phyloP scores from a whole-genome alignment of 1,284 basidiomycete genomes.

The Stereum hirsutum region DNA sequence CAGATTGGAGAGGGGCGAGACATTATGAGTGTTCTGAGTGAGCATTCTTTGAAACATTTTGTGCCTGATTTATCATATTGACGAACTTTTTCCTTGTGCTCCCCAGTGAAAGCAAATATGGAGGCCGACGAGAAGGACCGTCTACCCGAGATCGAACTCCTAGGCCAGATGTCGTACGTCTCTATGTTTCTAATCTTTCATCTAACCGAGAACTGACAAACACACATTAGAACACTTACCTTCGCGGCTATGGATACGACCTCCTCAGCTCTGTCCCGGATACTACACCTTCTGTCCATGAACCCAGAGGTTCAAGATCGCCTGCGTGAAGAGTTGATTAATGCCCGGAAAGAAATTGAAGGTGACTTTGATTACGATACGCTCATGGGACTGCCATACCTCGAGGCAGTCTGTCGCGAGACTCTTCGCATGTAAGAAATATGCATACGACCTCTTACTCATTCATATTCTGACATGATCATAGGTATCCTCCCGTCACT shows the following conservation, averaged over 20 bases:
- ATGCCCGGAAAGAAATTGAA: conserved; percentile 4
- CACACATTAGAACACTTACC: conserved; percentile 3
- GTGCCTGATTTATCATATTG: too few species aligned
- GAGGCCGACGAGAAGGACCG: conserved; percentile 7
- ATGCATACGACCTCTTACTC: not conserved
- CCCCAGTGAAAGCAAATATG: conserved; percentile 11
- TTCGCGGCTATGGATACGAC: conserved; percentile 14
- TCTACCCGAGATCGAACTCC: conserved; percentile 4
- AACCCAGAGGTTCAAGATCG: conserved; percentile 12
- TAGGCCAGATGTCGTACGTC: conserved; percentile 10
- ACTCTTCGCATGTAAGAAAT: conserved; percentile 13
- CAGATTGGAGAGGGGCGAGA: conserved; percentile 31
- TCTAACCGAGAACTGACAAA: too few species aligned
- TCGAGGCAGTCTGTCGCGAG: conserved; percentile 20
- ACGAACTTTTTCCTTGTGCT: too few species aligned
- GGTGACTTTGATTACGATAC: conserved; percentile 5
- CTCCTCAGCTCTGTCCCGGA: conserved; percentile 10
- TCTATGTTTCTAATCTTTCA: not conserved
- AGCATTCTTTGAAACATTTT: too few species aligned
- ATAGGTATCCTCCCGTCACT: conserved; percentile 5
- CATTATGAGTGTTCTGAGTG: conserved; percentile 37
- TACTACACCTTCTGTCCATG: conserved; percentile 10
- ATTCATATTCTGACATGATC: not conserved
- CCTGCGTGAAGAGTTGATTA: conserved; percentile 16
- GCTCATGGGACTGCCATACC: not conserved